Evolutionary conservation across 495 filamentous ascomycete genomes (phyloP).

Genomic region (Talaromyces nanjingensis): DNA sequence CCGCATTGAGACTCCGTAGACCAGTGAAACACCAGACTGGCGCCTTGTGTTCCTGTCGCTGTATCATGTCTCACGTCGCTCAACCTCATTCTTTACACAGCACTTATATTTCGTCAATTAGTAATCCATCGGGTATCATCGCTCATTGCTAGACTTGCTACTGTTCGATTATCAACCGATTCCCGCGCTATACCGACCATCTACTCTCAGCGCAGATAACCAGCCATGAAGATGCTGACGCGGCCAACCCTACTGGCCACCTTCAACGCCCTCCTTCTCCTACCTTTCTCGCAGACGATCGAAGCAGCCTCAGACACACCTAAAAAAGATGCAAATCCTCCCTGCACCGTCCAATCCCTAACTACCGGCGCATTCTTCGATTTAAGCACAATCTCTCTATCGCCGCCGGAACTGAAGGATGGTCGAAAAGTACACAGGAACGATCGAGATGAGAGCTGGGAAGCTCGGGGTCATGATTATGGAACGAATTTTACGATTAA

Average conservation of each 20-base stretch:
- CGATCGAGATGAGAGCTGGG: conserved; percentile 66
- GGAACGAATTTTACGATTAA: conserved; percentile 90
- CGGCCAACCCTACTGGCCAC: not conserved
- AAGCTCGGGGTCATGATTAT: conserved; percentile 78
- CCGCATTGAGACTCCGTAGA: not conserved
- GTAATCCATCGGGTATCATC: not conserved
- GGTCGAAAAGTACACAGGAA: conserved; percentile 53
- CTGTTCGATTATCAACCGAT: not conserved
- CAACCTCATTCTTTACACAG: not conserved
- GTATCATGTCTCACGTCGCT: not conserved
- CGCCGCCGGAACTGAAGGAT: conserved; percentile 42
- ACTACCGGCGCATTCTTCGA: conserved; percentile 82
- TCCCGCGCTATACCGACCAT: not conserved
- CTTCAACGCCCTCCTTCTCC: conserved; percentile 9
- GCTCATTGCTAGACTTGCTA: not conserved
- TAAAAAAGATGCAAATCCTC: conserved; percentile 31
- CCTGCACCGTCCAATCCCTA: conserved; percentile 75
- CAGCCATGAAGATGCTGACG: conserved; percentile 7
- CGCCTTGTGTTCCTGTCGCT: not conserved
- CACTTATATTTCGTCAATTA: not conserved
- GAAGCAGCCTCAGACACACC: conserved; percentile 20
- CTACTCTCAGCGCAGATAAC: not conserved
- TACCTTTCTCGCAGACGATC: conserved; percentile 21
- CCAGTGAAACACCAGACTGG: not conserved
- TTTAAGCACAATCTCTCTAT: conserved; percentile 64